Conservation (phyloP, 768 basidiomycete genomes). For the Lactifluus volemus region DNA sequence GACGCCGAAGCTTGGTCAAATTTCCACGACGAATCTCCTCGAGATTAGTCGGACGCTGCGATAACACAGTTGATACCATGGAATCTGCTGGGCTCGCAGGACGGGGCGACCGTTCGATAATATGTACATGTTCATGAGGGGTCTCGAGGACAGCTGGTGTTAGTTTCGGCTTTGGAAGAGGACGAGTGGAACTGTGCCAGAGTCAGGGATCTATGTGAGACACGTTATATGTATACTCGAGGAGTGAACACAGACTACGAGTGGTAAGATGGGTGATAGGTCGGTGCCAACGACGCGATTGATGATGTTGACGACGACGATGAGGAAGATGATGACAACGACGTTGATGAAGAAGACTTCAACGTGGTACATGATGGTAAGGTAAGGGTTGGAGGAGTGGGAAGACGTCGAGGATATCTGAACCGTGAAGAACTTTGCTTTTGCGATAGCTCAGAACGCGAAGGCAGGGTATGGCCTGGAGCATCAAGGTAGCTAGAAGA, state of each 20-base stretch:
- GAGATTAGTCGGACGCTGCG: background rate
- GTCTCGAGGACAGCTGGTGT: background rate
- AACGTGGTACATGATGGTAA: background rate
- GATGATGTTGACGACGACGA: background rate
- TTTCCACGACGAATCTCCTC: conserved; percentile 2
- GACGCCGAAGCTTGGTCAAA: conserved; percentile 27
- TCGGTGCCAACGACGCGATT: background rate
- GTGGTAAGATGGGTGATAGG: background rate
- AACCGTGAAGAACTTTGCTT: background rate
- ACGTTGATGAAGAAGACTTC: background rate
- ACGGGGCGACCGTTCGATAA: background rate
- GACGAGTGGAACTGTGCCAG: background rate
- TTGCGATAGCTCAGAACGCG: background rate
- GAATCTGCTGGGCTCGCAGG: background rate
- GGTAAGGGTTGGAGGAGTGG: background rate
- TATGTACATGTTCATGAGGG: too few relatives aligned
- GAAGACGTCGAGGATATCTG: conserved; percentile 4
- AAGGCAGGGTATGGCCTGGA: background rate
- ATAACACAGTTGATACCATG: background rate
- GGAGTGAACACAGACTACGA: background rate
- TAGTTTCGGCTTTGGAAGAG: conserved; percentile 10
- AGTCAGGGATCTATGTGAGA: background rate
- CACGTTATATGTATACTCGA: background rate
- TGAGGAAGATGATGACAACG: background rate
- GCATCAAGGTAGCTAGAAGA: background rate